A percentile compares a stretch with the other conserved stretches of the same genome.
Conservation (phyloP, 108 stramenopile species). For the Stephanodiscus triporus region DNA sequence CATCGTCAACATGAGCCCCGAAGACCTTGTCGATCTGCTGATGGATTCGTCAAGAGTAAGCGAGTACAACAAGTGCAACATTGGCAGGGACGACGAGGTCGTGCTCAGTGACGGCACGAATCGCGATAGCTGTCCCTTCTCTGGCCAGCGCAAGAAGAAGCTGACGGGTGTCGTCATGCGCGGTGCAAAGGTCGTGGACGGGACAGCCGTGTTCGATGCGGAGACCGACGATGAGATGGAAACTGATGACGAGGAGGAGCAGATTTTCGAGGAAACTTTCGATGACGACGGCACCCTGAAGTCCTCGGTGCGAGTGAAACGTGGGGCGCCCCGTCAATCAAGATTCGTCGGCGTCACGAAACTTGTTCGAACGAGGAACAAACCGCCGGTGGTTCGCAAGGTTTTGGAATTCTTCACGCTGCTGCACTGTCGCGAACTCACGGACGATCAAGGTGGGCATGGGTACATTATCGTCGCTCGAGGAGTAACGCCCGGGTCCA, state of each 20-base stretch:
- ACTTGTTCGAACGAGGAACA: slow-evolving; percentile 62
- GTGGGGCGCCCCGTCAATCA: slow-evolving; percentile 50
- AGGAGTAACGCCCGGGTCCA: slow-evolving; percentile 55
- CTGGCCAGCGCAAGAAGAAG: slow-evolving; percentile 48
- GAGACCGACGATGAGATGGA: slow-evolving; percentile 34
- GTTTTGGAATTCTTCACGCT: slow-evolving; percentile 64
- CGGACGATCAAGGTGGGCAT: slow-evolving; percentile 60
- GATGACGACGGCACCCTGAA: slow-evolving; percentile 23
- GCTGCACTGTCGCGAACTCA: slow-evolving; percentile 68
- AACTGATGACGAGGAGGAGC: slow-evolving; percentile 33
- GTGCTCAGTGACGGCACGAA: slow-evolving; percentile 60
- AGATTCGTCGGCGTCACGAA: slow-evolving; percentile 67
- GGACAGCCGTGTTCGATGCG: slow-evolving; percentile 35
- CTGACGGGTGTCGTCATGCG: slow-evolving; percentile 47
- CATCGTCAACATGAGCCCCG: slow-evolving; percentile 59
- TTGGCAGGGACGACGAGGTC: slow-evolving; percentile 68
- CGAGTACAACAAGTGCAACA: slow-evolving; percentile 82
- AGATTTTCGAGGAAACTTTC: slow-evolving; percentile 21
- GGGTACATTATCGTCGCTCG: slow-evolving; percentile 82
- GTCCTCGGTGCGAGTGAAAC: slow-evolving; percentile 1
- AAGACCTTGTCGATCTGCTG: slow-evolving; percentile 65
- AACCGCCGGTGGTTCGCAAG: slow-evolving; percentile 69
- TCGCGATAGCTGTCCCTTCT: slow-evolving; percentile 45
- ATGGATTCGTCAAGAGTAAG: slow-evolving; percentile 72
- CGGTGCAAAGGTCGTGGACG: slow-evolving; percentile 40